Evolutionary conservation across 2,329 filamentous ascomycete genomes (phyloP).

Genomic region (Colletotrichum limetticola): DNA sequence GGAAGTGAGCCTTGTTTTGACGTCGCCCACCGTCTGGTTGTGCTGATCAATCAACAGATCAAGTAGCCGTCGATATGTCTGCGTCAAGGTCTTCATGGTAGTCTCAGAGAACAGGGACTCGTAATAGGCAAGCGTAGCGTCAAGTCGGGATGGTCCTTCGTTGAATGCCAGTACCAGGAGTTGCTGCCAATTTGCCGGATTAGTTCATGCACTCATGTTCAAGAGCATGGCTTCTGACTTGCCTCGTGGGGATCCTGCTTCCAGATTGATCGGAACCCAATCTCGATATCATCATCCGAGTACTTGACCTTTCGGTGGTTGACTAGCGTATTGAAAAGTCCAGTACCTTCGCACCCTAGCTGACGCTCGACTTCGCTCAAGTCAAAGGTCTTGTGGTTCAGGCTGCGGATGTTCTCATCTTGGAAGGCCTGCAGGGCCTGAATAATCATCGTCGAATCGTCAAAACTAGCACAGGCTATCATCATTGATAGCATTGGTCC

Average conservation of each 20-base stretch:
- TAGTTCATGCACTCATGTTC: background rate
- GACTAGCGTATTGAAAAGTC: slow-evolving; percentile 14
- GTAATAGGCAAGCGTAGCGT: slow-evolving; percentile 18
- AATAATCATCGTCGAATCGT: background rate
- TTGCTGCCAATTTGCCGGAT: background rate
- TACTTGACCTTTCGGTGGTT: slow-evolving; percentile 20
- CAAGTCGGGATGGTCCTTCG: background rate
- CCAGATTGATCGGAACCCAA: slow-evolving; percentile 5
- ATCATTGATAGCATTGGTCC: slow-evolving; percentile 10
- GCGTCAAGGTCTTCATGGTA: background rate
- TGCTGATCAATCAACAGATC: background rate
- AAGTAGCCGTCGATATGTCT: background rate
- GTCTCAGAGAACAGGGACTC: slow-evolving; percentile 4
- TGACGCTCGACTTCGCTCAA: slow-evolving; percentile 9
- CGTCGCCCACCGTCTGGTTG: slow-evolving; percentile 1
- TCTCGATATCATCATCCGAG: background rate
- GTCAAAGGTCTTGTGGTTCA: slow-evolving; percentile 18
- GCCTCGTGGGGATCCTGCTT: slow-evolving; percentile 31
- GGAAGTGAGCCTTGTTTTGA: background rate
- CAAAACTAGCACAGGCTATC: background rate
- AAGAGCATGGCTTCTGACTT: background rate
- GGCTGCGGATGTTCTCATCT: slow-evolving; percentile 5
- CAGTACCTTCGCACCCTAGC: background rate
- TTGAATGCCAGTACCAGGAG: slow-evolving; percentile 11
- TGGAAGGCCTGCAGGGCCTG: slow-evolving; percentile 3